A percentile compares a stretch with the other conserved stretches of the same genome.
phyloP scores from a whole-genome alignment of 2,329 filamentous ascomycete species.

The Talaromyces piceae region DNA sequence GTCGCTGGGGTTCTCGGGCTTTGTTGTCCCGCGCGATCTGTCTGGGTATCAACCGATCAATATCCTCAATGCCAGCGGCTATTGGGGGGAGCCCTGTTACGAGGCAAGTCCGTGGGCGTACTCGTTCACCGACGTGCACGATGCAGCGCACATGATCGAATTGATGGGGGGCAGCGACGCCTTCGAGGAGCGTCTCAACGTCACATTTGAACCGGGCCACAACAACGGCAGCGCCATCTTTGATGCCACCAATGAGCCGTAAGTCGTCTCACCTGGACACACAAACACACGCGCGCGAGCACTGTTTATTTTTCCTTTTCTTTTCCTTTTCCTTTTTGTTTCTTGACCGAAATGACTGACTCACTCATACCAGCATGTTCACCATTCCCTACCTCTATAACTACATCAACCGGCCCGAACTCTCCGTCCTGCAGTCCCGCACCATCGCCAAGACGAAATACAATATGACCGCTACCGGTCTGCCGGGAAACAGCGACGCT shows the following conservation, averaged over 20 bases:
- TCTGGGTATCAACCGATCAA: constrained; percentile 64
- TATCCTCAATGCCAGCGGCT: constrained; percentile 57
- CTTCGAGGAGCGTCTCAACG: constrained; percentile 44
- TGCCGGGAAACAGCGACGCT: constrained; percentile 59
- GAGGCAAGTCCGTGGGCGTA: constrained; percentile 69
- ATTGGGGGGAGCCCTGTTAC: constrained; percentile 61
- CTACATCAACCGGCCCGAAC: constrained; percentile 53
- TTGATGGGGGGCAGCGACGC: constrained; percentile 46
- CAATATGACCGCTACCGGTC: constrained; percentile 45
- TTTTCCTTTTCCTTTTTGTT: not conserved
- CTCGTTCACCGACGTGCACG: constrained; percentile 64
- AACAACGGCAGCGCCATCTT: constrained; percentile 43
- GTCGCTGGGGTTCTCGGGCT: constrained; percentile 58
- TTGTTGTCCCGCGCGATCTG: constrained; percentile 60
- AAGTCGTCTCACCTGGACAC: too few relatives aligned
- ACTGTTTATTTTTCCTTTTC: too few relatives aligned
- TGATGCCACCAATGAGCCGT: constrained; percentile 62
- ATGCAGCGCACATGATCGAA: constrained; percentile 49
- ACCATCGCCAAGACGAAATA: constrained; percentile 56
- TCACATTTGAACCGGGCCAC: constrained; percentile 43
- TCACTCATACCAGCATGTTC: constrained; percentile 4
- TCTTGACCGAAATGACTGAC: not conserved
- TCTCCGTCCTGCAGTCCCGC: constrained; percentile 42
- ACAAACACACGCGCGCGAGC: too few relatives aligned
- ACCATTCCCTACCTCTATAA: constrained; percentile 56